These are phyloP conservation scores for Didymella arachidicola DNA, from an alignment of 2,329 filamentous ascomycete genomes.

Conservation along the genomic window DNA sequence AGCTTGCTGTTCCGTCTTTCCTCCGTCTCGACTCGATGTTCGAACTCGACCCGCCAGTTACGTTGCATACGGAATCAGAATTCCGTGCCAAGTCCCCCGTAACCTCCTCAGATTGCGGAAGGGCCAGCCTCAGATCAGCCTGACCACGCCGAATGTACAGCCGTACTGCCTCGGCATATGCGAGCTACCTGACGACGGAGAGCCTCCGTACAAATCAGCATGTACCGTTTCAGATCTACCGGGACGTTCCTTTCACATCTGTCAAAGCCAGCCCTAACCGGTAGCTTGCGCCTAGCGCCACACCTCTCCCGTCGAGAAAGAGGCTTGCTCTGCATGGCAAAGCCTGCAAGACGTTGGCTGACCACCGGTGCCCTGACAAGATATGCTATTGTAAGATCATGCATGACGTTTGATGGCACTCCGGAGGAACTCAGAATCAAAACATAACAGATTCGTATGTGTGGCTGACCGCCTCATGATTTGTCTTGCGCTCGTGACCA, in stretches of 20 bases:
- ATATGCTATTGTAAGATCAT: conserved; percentile 15
- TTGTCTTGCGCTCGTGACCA: conserved; percentile 6
- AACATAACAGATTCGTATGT: conserved; percentile 24
- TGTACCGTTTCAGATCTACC: conserved; percentile 15
- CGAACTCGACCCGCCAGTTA: neutral
- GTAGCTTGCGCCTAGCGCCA: conserved; percentile 8
- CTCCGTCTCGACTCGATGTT: neutral
- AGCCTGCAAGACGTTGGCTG: neutral
- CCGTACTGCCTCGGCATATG: neutral
- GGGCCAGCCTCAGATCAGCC: conserved; percentile 6
- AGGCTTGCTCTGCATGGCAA: conserved; percentile 17
- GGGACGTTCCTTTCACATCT: conserved; percentile 18
- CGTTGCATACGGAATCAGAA: conserved; percentile 13
- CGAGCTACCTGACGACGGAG: conserved; percentile 1
- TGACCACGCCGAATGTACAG: neutral
- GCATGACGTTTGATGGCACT: conserved; percentile 29
- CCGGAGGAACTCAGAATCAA: conserved; percentile 12
- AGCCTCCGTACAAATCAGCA: conserved; percentile 5
- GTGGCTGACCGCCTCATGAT: neutral
- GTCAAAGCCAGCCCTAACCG: conserved; percentile 22
- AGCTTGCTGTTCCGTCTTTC: neutral
- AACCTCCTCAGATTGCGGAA: conserved; percentile 13
- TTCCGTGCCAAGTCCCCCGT: conserved; percentile 14
- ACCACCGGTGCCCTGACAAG: conserved; percentile 8
- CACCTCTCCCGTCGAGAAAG: conserved; percentile 10